These are phyloP conservation scores for Penicillium crustosum DNA, from an alignment of 2,329 filamentous ascomycete species.

Conservation along the genomic window DNA sequence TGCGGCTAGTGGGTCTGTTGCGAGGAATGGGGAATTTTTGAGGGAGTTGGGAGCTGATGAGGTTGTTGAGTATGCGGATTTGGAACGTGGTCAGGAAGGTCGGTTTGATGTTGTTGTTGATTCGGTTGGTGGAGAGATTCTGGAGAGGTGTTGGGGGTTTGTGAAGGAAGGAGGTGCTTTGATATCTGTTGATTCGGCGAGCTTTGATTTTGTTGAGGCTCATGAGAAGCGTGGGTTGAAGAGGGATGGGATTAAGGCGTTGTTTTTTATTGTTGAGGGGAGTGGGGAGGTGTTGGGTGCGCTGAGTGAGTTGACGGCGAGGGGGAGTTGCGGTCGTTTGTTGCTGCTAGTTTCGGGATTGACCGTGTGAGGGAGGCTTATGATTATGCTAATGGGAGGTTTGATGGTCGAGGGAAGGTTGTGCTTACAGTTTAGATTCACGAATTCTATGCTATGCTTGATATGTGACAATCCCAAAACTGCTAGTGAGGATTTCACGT, in stretches of 20 bases:
- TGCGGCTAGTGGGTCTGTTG: conserved; percentile 37
- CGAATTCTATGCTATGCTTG: neutral
- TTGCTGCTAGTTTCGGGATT: conserved; percentile 20
- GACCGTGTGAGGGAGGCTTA: conserved; percentile 21
- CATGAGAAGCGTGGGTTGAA: conserved; percentile 21
- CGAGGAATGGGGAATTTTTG: conserved; percentile 37
- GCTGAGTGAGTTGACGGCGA: conserved; percentile 15
- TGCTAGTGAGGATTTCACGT: neutral
- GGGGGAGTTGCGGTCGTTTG: conserved; percentile 19
- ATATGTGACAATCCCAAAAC: neutral
- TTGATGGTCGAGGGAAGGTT: conserved; percentile 25
- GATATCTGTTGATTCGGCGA: conserved; percentile 31
- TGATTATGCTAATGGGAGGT: conserved; percentile 19
- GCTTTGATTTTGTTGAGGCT: conserved; percentile 29
- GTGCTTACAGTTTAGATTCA: conserved; percentile 19
- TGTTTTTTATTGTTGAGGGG: conserved; percentile 26
- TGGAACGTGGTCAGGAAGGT: neutral
- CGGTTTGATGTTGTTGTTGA: conserved; percentile 30
- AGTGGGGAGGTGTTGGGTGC: conserved; percentile 14
- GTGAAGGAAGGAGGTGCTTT: conserved; percentile 21
- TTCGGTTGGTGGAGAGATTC: conserved; percentile 26
- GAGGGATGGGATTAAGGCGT: conserved; percentile 20
- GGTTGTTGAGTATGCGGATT: conserved; percentile 38
- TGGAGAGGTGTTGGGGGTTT: conserved; percentile 24
- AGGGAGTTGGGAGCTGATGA: conserved; percentile 39